Percentiles rank a stretch among this genome's conserved stretches.
Conservation (phyloP, 129 eudicot genomes). For the Arctium lappa region DNA sequence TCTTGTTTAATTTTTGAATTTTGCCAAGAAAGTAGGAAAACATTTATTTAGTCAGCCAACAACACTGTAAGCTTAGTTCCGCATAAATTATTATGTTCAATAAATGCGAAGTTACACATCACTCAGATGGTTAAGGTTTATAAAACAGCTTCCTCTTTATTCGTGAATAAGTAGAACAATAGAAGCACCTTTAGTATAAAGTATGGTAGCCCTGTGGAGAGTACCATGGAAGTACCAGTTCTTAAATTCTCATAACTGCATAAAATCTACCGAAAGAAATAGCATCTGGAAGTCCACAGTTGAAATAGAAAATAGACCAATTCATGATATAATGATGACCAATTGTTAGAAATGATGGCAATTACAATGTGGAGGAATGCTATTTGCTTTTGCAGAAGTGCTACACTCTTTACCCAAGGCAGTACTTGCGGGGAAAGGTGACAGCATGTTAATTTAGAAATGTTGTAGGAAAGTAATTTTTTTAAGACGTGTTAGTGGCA, state of each 20-base stretch:
- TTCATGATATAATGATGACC: neutral
- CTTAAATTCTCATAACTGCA: neutral
- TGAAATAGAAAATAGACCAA: neutral
- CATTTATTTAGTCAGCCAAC: neutral
- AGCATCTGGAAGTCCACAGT: neutral
- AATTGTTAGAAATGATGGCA: neutral
- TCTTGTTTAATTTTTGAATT: conserved; percentile 2
- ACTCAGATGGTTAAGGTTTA: neutral
- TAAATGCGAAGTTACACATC: neutral
- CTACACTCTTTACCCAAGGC: neutral
- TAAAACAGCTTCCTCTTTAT: neutral
- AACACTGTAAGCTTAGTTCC: neutral
- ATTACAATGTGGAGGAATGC: too few relatives aligned
- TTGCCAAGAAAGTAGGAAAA: neutral
- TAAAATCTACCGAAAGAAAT: neutral
- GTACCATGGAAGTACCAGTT: neutral
- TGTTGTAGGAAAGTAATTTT: neutral
- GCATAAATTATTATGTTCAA: neutral
- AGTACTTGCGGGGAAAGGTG: neutral
- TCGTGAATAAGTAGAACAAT: neutral
- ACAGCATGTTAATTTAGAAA: neutral
- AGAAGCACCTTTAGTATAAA: neutral
- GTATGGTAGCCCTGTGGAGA: neutral
- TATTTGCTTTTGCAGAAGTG: too few relatives aligned
- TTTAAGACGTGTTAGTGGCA: neutral